Percentiles rank a stretch among this genome's conserved stretches.
Conservation (phyloP, 2,329 filamentous ascomycete species). For the Cercospora citrullina region DNA sequence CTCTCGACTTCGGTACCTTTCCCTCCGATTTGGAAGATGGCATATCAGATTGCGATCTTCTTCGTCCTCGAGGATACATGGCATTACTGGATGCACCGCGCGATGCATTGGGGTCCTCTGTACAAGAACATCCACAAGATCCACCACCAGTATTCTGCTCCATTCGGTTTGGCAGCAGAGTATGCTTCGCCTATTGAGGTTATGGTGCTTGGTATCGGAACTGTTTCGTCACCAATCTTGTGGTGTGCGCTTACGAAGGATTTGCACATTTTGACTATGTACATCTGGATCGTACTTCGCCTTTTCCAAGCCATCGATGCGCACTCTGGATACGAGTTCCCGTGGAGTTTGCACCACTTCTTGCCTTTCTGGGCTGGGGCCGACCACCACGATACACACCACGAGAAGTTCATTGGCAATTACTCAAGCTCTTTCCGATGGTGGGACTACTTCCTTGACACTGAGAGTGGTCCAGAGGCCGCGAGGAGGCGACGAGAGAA, state of each 20-base stretch:
- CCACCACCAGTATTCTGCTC: slow-evolving; percentile 97
- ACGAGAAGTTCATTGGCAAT: slow-evolving; percentile 98
- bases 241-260: slow-evolving; percentile 82
- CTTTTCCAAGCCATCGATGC: slow-evolving; percentile 97
- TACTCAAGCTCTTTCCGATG: slow-evolving; percentile 97
- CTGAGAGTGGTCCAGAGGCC: slow-evolving; percentile 86
- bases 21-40: slow-evolving; percentile 81
- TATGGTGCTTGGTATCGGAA: slow-evolving; percentile 88
- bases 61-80: slow-evolving; percentile 95
- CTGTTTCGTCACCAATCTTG: slow-evolving; percentile 76
- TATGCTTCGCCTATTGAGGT: slow-evolving; percentile 97
- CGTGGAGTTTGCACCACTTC: slow-evolving; percentile 93
- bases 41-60: slow-evolving; percentile 86
- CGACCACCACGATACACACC: slow-evolving; percentile 93
- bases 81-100: slow-evolving; percentile 97
- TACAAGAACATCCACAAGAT: slow-evolving; percentile 99
- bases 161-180: slow-evolving; percentile 93
- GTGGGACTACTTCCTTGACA: slow-evolving; percentile 96
- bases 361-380: slow-evolving; percentile 97
- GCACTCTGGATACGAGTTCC: slow-evolving; percentile 97
- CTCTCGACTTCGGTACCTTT: slow-evolving; percentile 88
- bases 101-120: slow-evolving; percentile 88
- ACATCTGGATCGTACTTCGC: slow-evolving; percentile 88
- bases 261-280: slow-evolving; percentile 96
- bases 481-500: slow-evolving; percentile 78